phyloP scores from a whole-genome alignment of 2,329 filamentous ascomycete species.

The Aspergillus pseudotamarii region DNA sequence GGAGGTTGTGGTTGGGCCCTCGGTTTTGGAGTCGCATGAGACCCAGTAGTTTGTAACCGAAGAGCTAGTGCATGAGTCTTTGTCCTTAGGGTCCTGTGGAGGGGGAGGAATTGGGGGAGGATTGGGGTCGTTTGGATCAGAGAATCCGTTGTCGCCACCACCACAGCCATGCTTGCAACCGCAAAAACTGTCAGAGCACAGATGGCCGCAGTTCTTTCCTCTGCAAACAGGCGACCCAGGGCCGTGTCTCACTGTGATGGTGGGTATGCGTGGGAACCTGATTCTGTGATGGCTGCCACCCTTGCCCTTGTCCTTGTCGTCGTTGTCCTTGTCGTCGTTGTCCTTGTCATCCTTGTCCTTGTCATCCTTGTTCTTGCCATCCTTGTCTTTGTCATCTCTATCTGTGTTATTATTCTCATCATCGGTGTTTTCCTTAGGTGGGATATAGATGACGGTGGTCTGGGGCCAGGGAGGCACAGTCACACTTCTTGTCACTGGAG shows the following conservation, averaged over 20 bases:
- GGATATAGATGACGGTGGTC: constrained; percentile 4
- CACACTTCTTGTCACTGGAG: constrained; percentile 5
- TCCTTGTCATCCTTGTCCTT: too few species aligned
- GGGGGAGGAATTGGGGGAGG: not conserved
- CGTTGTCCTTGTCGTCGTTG: not conserved
- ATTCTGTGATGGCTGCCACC: not conserved
- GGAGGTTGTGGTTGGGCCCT: not conserved
- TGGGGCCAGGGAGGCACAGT: constrained; percentile 7
- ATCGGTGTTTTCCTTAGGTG: not conserved
- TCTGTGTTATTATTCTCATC: not conserved
- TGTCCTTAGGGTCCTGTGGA: not conserved
- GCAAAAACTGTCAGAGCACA: not conserved
- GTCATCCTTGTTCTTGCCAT: not conserved
- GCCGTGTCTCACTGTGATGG: not conserved
- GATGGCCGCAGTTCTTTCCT: not conserved
- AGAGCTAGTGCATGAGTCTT: not conserved
- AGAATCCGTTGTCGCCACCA: not conserved
- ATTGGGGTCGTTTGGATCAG: not conserved
- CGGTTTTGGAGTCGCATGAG: not conserved
- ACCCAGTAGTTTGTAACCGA: not conserved
- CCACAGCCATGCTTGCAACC: not conserved
- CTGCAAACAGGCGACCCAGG: not conserved
- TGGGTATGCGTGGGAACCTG: not conserved
- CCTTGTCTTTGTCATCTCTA: not conserved
- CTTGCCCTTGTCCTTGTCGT: not conserved